Base-by-base conservation (phyloP, 164 flowering plant species). In the Platanus orientalis region DNA sequence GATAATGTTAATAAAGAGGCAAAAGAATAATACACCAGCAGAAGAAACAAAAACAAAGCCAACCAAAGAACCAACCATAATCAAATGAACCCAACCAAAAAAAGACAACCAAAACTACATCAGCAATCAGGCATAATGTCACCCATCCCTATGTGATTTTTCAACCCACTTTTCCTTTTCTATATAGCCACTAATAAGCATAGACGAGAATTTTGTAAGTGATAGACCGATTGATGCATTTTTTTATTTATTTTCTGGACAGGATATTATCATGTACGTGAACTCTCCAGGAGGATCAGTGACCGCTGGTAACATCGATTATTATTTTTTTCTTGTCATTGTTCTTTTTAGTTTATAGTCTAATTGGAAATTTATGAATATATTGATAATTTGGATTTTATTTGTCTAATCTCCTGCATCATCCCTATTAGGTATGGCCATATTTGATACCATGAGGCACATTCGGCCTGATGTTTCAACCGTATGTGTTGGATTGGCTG, bases 211-310 rank as follows among this genome's bases (percentile, higher is more conserved):
- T n/a, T 14, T 24, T 4, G n/a, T 48, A 58, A 23, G 32, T 23
- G 52, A 20, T 25, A 19, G 30, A 45, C 29, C 19, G 6, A 7
- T 14, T 64, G 50, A 30, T 56, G 30, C 44, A 7, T 64, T 30
- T 60, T n/a, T 44, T 32, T 44, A 45, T n/a, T n/a, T n/a, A n/a
- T 63, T 57, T 61, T 19, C 3, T 69, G 20, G 52, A 62, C 85
- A 95, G 99, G 99, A 95, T 73, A 95, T 95, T 67, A 81, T 92
- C 71, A 89, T 95, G 93, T 91, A 89, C 73, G 79, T 95, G 53
- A 95, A 95, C 67, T 95, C 96, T 69, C 99, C 97, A 0, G 99
- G 97, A 67, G 99, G 97, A 78, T 95, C 99, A 51, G 99, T 95
- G 65, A 95, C 99, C 23, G 97, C 99, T 47, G 97, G 99, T 95